These are phyloP conservation scores for Claviceps sorghi DNA, from an alignment of 2,329 filamentous ascomycete genomes.

Conservation along the genomic window DNA sequence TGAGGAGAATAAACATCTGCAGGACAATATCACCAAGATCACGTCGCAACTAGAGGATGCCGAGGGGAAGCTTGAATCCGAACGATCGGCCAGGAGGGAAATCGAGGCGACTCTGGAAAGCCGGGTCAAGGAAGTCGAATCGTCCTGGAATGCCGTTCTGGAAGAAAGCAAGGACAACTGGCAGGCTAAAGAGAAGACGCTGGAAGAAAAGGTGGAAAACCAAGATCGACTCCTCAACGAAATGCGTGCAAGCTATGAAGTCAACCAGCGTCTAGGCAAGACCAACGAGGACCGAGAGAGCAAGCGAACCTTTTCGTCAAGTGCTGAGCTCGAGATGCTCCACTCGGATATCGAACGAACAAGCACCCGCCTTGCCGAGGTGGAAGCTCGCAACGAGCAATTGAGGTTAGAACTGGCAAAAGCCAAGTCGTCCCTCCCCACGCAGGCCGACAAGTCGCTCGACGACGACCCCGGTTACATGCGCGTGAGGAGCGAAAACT, in stretches of 20 bases:
- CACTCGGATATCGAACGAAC: slow-evolving; percentile 83
- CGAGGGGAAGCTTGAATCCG: slow-evolving; percentile 65
- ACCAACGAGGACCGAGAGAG: slow-evolving; percentile 47
- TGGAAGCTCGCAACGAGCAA: slow-evolving; percentile 90
- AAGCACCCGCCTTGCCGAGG: slow-evolving; percentile 70
- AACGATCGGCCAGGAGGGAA: slow-evolving; percentile 56
- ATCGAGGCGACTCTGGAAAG: slow-evolving; percentile 64
- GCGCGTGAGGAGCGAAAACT: slow-evolving; percentile 83
- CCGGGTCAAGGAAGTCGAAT: slow-evolving; percentile 78
- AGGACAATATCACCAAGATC: slow-evolving; percentile 59
- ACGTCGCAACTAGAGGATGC: slow-evolving; percentile 71
- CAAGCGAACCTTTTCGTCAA: slow-evolving; percentile 53
- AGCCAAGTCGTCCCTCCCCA: slow-evolving; percentile 53
- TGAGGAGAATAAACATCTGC: slow-evolving; percentile 79
- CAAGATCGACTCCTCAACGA: slow-evolving; percentile 87
- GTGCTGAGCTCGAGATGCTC: slow-evolving; percentile 86
- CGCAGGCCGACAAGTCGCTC: slow-evolving; percentile 44
- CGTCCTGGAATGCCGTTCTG: slow-evolving; percentile 77
- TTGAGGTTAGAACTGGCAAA: slow-evolving; percentile 82
- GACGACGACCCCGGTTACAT: slow-evolving; percentile 87
- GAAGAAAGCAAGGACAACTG: slow-evolving; percentile 94
- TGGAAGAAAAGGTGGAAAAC: slow-evolving; percentile 89
- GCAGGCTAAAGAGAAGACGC: slow-evolving; percentile 77
- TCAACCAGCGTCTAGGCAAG: slow-evolving; percentile 74
- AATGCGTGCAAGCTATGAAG: slow-evolving; percentile 93